Conservation (phyloP, 441 rosid species). For the Euphorbia corollata region DNA sequence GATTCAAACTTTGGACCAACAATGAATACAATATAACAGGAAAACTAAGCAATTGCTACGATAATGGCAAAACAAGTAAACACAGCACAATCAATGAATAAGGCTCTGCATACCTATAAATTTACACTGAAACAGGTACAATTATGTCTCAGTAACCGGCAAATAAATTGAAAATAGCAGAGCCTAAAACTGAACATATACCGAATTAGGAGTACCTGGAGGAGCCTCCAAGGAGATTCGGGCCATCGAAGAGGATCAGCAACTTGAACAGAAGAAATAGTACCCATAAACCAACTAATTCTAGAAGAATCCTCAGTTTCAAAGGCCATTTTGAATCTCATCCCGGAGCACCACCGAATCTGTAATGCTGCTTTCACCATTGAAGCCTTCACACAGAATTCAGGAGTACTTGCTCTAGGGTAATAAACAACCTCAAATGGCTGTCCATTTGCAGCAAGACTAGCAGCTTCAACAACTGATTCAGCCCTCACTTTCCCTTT, state of each 20-base stretch:
- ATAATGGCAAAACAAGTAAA: no score
- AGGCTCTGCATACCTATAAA: no score
- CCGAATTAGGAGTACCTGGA: constrained; percentile 45
- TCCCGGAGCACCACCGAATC: constrained; percentile 80
- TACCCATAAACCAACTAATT: constrained; percentile 98
- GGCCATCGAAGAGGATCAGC: constrained; percentile 82
- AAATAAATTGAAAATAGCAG: no score
- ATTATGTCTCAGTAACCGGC: no score
- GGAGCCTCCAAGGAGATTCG: constrained; percentile 86
- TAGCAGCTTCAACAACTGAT: constrained; percentile 62
- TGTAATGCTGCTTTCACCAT: constrained; percentile 60
- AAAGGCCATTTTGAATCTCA: constrained; percentile 97
- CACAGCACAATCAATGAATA: no score
- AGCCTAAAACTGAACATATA: no score
- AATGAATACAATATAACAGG: no score
- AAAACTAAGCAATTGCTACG: no score
- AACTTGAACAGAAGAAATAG: constrained; percentile 71
- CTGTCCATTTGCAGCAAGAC: constrained; percentile 53
- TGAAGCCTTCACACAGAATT: constrained; percentile 76
- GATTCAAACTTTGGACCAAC: no score
- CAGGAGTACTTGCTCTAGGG: constrained; percentile 82
- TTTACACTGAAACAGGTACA: no score
- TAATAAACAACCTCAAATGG: constrained; percentile 81
- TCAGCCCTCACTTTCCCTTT: constrained; percentile 57
- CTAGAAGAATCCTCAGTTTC: constrained; percentile 93